Percentiles rank a stretch among this genome's conserved stretches.
Evolutionary conservation across 805 yeast species (phyloP).

Genomic region (Ogataea chonburiensis): DNA sequence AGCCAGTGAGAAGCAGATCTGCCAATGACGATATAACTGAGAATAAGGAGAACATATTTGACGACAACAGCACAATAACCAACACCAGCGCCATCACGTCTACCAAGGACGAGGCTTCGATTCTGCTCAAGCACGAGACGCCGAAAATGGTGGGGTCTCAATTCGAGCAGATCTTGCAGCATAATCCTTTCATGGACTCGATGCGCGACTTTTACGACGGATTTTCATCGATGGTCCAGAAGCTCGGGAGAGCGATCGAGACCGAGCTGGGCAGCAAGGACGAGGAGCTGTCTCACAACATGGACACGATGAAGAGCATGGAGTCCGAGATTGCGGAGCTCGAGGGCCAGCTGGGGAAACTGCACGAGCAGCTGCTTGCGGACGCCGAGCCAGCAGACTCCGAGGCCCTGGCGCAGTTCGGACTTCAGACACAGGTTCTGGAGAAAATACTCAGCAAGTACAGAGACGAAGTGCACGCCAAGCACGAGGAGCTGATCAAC

Average conservation of each 20-base stretch:
- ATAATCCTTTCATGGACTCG: constrained; percentile 13
- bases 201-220: constrained; percentile 21
- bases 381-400: constrained; percentile 25
- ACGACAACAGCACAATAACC: constrained; percentile 26
- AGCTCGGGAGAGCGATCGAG: constrained; percentile 25
- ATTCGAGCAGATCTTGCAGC: background rate
- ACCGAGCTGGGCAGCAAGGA: constrained; percentile 43
- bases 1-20: background rate
- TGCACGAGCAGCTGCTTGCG: constrained; percentile 21
- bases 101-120: constrained; percentile 9
- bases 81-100: constrained; percentile 5
- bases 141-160: constrained; percentile 1
- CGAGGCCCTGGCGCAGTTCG: constrained; percentile 17
- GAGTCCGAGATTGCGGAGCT: constrained; percentile 38
- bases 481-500: constrained; percentile 38
- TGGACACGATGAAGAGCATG: constrained; percentile 40
- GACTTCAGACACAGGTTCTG: constrained; percentile 26
- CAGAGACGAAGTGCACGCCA: constrained; percentile 23
- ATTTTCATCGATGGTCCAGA: constrained; percentile 23
- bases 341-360: constrained; percentile 19
- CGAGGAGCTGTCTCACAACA: constrained; percentile 49
- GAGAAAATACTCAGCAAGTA: constrained; percentile 10
- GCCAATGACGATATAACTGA: constrained; percentile 38
- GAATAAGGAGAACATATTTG: constrained; percentile 48
- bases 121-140: constrained; percentile 7